Conservation (phyloP, 2,329 filamentous ascomycete genomes). For the Parastagonospora avenae region DNA sequence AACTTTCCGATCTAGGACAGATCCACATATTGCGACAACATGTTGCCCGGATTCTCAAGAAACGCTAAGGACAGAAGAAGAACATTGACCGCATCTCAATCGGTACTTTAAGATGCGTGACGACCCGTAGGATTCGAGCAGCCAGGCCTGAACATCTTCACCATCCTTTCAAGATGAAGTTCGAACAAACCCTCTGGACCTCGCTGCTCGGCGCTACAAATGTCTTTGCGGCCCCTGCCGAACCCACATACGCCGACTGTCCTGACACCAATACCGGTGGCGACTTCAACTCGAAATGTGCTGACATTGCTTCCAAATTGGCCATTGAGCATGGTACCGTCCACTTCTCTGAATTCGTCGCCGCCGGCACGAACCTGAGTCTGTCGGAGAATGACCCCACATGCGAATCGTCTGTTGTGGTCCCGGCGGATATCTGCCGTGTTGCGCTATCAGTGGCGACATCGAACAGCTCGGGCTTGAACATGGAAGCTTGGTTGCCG, state of each 20-base stretch:
- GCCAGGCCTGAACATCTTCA: background rate
- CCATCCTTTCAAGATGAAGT: conserved; percentile 20
- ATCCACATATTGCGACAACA: too few relatives aligned
- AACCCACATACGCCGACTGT: background rate
- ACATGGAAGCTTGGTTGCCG: conserved; percentile 54
- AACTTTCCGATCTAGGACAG: too few relatives aligned
- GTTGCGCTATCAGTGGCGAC: conserved; percentile 49
- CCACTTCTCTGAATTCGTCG: conserved; percentile 45
- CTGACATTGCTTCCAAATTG: conserved; percentile 37
- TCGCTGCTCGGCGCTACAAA: conserved; percentile 15
- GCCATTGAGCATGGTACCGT: conserved; percentile 43
- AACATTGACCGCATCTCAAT: too few relatives aligned
- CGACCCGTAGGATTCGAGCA: too few relatives aligned
- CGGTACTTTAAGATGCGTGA: too few relatives aligned
- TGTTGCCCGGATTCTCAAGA: too few relatives aligned
- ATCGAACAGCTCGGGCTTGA: conserved; percentile 47
- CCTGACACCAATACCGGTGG: background rate
- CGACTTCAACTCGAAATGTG: conserved; percentile 30
- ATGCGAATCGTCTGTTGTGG: conserved; percentile 43
- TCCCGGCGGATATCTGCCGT: conserved; percentile 48
- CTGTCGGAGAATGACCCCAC: conserved; percentile 48
- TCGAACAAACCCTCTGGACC: conserved; percentile 15
- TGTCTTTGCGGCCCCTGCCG: conserved; percentile 9
- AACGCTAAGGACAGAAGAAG: too few relatives aligned
- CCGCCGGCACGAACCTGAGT: conserved; percentile 48